phyloP scores from a whole-genome alignment of 2,329 filamentous ascomycete species.

The Coleophoma crateriformis region DNA sequence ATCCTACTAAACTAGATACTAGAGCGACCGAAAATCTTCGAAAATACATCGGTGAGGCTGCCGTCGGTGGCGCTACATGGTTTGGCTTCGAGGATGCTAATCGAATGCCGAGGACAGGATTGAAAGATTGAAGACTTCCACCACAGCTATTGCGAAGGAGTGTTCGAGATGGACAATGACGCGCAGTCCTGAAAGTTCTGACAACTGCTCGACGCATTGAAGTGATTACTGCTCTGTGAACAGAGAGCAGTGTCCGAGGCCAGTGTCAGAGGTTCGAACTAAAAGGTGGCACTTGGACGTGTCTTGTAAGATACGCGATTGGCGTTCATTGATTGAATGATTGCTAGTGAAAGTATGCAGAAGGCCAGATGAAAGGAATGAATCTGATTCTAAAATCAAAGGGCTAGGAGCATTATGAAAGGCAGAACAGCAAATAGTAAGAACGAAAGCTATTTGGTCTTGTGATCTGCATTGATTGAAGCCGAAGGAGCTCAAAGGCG shows the following conservation, averaged over 20 bases:
- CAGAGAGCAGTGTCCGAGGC: constrained; percentile 11
- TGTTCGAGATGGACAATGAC: constrained; percentile 58
- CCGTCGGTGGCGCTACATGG: constrained; percentile 26
- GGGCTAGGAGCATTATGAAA: no score
- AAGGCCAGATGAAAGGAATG: not conserved
- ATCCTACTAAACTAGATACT: constrained; percentile 63
- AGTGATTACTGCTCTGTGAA: constrained; percentile 8
- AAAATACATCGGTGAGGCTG: constrained; percentile 63
- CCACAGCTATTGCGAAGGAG: constrained; percentile 44
- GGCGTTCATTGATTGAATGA: not conserved
- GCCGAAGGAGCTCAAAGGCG: no score
- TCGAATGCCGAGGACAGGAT: constrained; percentile 40
- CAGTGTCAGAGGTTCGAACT: constrained; percentile 3
- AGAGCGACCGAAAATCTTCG: constrained; percentile 63
- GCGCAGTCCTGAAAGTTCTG: constrained; percentile 62
- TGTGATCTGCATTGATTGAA: no score
- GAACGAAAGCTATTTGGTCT: no score
- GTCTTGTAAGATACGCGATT: no score
- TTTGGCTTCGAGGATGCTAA: constrained; percentile 31
- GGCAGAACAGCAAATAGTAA: no score
- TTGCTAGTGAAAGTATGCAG: not conserved
- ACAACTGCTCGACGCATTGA: constrained; percentile 71
- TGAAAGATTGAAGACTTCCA: constrained; percentile 31
- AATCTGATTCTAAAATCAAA: no score
- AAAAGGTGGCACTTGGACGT: no score